Conservation (phyloP, 1,284 basidiomycete genomes). For the Cystobasidium sp. region DNA sequence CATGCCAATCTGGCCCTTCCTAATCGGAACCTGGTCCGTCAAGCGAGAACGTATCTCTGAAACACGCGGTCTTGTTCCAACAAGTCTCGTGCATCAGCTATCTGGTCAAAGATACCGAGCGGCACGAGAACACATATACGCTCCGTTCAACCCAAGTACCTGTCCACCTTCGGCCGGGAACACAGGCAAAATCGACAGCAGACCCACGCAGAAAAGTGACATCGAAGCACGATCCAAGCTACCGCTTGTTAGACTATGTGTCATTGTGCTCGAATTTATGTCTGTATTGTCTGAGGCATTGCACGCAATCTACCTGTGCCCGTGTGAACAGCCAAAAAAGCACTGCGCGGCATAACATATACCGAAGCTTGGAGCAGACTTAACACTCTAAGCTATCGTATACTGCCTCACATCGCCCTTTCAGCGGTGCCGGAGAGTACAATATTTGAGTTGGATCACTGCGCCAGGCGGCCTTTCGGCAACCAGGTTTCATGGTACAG, state of each 20-base stretch:
- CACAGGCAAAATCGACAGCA: constrained; percentile 11
- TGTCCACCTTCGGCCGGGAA: constrained; percentile 5
- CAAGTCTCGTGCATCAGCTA: constrained; percentile 11
- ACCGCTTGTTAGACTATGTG: not conserved
- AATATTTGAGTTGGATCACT: constrained; percentile 1
- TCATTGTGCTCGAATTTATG: not conserved
- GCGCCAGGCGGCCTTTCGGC: not conserved
- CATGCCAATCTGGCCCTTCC: not conserved
- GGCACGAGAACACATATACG: not conserved
- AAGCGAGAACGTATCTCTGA: constrained; percentile 45
- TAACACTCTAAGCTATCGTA: not conserved
- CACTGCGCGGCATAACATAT: too few species aligned
- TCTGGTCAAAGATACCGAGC: constrained; percentile 1
- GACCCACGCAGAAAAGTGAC: constrained; percentile 19
- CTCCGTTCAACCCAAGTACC: not conserved
- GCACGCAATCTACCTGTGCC: constrained; percentile 6
- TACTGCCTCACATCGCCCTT: not conserved
- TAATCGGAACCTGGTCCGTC: constrained; percentile 22
- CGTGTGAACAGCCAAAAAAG: not conserved
- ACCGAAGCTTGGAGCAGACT: constrained; percentile 7
- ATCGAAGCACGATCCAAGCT: constrained; percentile 2
- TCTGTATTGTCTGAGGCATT: constrained; percentile 19
- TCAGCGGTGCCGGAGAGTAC: not conserved
- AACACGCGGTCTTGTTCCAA: constrained; percentile 24
- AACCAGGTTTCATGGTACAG: not conserved